Evolutionary conservation across 345 rosid species (phyloP).

Genomic region (Salix viminalis): DNA sequence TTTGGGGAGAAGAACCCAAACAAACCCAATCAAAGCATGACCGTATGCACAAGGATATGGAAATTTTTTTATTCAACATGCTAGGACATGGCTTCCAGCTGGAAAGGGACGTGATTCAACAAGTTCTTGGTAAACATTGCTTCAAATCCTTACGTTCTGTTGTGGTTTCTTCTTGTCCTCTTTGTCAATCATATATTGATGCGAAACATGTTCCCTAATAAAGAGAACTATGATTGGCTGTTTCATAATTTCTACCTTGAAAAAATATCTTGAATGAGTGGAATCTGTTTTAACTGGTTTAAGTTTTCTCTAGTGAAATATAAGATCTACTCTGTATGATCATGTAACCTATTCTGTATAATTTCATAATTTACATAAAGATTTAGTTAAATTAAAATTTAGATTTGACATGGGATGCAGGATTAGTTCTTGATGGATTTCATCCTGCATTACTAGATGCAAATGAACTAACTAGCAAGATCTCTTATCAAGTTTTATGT

Average conservation of each 20-base stretch:
- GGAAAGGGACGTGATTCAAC: slow-evolving; percentile 25
- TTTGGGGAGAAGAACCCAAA: slow-evolving; percentile 28
- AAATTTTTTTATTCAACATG: slow-evolving; percentile 46
- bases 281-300: background rate
- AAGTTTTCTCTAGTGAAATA: background rate
- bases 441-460: background rate
- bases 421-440: background rate
- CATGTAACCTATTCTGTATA: background rate
- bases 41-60: slow-evolving; percentile 36
- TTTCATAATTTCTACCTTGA: background rate
- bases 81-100: slow-evolving; percentile 49
- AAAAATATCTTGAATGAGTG: background rate
- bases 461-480: slow-evolving; percentile 1
- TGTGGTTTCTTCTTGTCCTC: background rate
- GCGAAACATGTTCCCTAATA: background rate
- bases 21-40: slow-evolving; percentile 11
- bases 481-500: slow-evolving; percentile 23
- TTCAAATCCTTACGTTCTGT: slow-evolving; percentile 2
- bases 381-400: background rate
- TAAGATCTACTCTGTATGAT: background rate
- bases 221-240: background rate
- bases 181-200: background rate
- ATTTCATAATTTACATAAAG: background rate
- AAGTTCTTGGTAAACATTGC: slow-evolving; percentile 41
- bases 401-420: background rate